Percentiles rank a stretch among this genome's conserved stretches.
phyloP scores from a whole-genome alignment of 306 rosid genomes.

The Abrus precatorius region DNA sequence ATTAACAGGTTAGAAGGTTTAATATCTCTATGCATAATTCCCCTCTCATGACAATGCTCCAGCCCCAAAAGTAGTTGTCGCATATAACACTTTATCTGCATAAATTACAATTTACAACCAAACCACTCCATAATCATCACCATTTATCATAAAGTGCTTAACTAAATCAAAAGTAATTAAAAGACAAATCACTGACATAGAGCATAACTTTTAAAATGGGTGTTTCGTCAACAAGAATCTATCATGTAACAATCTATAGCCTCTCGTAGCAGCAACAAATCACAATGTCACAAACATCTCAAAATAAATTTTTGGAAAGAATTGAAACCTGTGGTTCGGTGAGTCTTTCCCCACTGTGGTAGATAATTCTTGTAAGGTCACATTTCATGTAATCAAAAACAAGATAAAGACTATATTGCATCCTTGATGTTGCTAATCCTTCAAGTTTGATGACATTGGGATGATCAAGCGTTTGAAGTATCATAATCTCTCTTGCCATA shows the following conservation, averaged over 20 bases:
- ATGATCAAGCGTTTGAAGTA: slow-evolving; percentile 66
- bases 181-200: no score
- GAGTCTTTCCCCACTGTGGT: slow-evolving; percentile 59
- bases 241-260: no score
- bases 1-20: slow-evolving; percentile 76
- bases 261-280: no score
- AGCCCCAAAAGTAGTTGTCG: slow-evolving; percentile 73
- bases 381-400: slow-evolving; percentile 66
- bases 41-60: slow-evolving; percentile 69
- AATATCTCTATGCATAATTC: slow-evolving; percentile 72
- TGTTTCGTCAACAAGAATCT: no score
- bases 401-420: slow-evolving; percentile 79
- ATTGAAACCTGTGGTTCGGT: slow-evolving; percentile 64
- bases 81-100: slow-evolving; percentile 75
- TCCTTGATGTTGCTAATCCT: slow-evolving; percentile 78
- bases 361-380: slow-evolving; percentile 65
- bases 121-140: no score
- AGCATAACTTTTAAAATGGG: no score
- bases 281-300: no score
- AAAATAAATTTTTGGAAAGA: neutral
- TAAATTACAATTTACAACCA: neutral
- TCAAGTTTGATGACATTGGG: slow-evolving; percentile 79
- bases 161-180: no score
- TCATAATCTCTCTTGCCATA: slow-evolving; percentile 80
- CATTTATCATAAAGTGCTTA: no score